Evolutionary conservation across 176 grass and related monocot species (phyloP).

Genomic region (Chrysopogon serrulatus): DNA sequence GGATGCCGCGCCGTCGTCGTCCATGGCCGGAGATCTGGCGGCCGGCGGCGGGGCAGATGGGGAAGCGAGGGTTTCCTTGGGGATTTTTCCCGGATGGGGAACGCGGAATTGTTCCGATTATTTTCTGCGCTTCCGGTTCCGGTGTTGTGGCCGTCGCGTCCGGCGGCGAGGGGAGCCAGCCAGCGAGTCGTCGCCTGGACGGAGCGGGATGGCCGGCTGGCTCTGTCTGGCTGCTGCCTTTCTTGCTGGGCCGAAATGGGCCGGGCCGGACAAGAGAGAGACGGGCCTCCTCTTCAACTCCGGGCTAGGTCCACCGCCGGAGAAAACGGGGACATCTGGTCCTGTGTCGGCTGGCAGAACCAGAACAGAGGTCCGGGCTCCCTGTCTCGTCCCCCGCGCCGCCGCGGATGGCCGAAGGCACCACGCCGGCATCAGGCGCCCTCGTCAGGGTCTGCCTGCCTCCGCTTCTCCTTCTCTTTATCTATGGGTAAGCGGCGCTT

Average conservation of each 20-base stretch:
- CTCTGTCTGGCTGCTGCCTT: background rate
- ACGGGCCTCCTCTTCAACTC: background rate
- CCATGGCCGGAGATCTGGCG: constrained; percentile 34
- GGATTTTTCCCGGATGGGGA: constrained; percentile 35
- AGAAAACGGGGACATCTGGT: background rate
- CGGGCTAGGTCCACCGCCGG: background rate
- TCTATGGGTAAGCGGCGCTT: constrained; percentile 23
- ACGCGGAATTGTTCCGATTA: constrained; percentile 13
- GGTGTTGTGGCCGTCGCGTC: constrained; percentile 44
- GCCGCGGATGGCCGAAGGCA: constrained; percentile 35
- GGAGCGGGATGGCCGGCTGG: background rate
- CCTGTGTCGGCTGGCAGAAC: background rate
- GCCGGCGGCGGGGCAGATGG: background rate
- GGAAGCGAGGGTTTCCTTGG: constrained; percentile 27
- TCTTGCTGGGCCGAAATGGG: background rate
- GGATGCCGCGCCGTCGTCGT: constrained; percentile 36
- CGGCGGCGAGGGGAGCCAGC: constrained; percentile 38
- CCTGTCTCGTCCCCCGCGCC: background rate
- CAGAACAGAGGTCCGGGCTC: background rate
- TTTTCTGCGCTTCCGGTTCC: background rate
- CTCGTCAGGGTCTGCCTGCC: background rate
- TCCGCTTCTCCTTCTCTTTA: constrained; percentile 3
- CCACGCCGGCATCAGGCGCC: background rate
- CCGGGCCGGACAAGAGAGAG: background rate
- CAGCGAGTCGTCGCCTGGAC: background rate